Conservation (phyloP, 1,284 basidiomycete genomes). For the Vanrija sp. region DNA sequence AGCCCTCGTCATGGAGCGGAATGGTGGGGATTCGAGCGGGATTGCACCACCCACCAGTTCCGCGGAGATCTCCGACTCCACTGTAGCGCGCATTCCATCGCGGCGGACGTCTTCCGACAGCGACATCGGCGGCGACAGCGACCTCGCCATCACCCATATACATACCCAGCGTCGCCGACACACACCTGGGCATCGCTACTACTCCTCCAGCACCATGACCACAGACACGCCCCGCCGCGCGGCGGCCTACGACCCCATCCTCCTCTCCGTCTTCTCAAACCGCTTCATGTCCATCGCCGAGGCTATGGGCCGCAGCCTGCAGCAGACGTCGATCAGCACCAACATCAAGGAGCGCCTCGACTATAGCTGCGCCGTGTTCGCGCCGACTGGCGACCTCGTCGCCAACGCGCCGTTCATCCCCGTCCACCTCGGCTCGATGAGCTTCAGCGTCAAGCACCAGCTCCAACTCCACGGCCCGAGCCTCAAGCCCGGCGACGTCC, state of each 20-base stretch:
- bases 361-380: slow-evolving; percentile 54
- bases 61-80: neutral
- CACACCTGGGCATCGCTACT: neutral
- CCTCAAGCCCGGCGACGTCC: slow-evolving; percentile 49
- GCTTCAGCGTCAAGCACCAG: slow-evolving; percentile 46
- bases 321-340: slow-evolving; percentile 52
- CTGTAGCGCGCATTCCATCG: too few relatives aligned
- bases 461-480: slow-evolving; percentile 38
- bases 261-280: slow-evolving; percentile 28
- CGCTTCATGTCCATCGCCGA: slow-evolving; percentile 46
- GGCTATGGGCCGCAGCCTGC: slow-evolving; percentile 53
- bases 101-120: neutral
- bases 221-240: neutral
- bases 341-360: slow-evolving; percentile 48
- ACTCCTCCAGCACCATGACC: neutral
- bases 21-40: too few relatives aligned
- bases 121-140: neutral
- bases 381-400: slow-evolving; percentile 50
- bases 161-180: neutral
- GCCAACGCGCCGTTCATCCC: slow-evolving; percentile 56
- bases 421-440: slow-evolving; percentile 52
- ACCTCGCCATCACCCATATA: neutral
- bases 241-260: slow-evolving; percentile 30
- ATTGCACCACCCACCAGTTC: neutral
- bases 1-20: neutral